Percentiles rank a stretch among this genome's conserved stretches.
phyloP scores from a whole-genome alignment of 495 filamentous ascomycete genomes.

The Rhypophila decipiens region DNA sequence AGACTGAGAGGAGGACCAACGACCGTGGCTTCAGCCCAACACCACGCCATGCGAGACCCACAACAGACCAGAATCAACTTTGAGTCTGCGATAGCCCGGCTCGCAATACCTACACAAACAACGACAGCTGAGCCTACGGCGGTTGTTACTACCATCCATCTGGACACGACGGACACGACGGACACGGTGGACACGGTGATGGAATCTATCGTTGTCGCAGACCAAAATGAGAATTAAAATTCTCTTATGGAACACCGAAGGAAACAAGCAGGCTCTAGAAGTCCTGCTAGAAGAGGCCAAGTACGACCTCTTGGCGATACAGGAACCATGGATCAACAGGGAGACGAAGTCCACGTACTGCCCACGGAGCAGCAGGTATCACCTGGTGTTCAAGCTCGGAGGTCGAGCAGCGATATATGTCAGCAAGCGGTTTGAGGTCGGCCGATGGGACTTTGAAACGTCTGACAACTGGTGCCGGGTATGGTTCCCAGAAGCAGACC shows the following conservation, averaged over 20 bases:
- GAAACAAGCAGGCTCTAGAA: constrained; percentile 3
- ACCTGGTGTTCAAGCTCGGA: background rate
- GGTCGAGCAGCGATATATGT: constrained; percentile 5
- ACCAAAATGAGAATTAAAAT: constrained; percentile 1
- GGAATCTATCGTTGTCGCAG: background rate
- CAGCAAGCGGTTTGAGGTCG: background rate
- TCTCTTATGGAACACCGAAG: constrained; percentile 5
- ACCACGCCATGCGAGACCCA: background rate
- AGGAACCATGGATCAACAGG: constrained; percentile 5
- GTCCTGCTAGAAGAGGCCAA: constrained; percentile 1
- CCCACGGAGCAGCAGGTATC: background rate
- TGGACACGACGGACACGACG: background rate
- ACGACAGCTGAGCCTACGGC: background rate
- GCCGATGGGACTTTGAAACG: background rate
- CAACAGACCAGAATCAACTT: background rate
- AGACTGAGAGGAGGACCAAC: background rate
- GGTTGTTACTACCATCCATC: background rate
- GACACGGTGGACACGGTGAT: background rate
- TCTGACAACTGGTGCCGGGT: background rate
- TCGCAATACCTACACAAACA: background rate
- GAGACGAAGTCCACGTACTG: constrained; percentile 1
- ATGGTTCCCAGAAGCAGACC: background rate
- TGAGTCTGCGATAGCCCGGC: background rate
- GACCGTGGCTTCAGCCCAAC: background rate
- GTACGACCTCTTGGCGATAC: constrained; percentile 1